Evolutionary conservation across 225 moss, liverwort and hornwort genomes (phyloP).

Genomic region (Polytrichum formosum): DNA sequence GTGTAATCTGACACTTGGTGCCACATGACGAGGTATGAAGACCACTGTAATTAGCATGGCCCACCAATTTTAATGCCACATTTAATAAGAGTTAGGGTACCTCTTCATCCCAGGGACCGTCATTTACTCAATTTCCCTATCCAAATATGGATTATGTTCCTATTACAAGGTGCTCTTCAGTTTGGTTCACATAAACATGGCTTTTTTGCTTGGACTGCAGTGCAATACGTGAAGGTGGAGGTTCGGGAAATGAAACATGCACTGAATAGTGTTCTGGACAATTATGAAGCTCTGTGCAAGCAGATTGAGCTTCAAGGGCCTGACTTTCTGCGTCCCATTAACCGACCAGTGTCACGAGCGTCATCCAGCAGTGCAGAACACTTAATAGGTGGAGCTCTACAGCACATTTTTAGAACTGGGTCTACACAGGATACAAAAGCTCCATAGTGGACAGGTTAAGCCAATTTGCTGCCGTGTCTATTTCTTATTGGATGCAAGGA

Average conservation of each 20-base stretch:
- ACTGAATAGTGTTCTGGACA: conserved; percentile 52
- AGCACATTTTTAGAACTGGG: conserved; percentile 44
- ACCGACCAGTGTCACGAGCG: conserved; percentile 22
- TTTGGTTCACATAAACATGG: neutral
- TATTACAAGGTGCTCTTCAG: neutral
- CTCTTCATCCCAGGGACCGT: no score
- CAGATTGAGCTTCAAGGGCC: conserved; percentile 60
- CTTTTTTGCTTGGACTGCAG: conserved; percentile 31
- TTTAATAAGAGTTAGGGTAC: no score
- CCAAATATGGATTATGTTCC: no score
- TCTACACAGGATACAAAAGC: conserved; percentile 27
- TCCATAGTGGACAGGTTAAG: neutral
- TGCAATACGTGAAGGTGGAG: conserved; percentile 72
- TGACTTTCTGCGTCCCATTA: conserved; percentile 26
- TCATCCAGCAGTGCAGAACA: conserved; percentile 30
- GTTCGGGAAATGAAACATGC: conserved; percentile 71
- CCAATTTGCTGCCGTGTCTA: no score
- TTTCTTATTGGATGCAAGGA: no score
- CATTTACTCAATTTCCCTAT: no score
- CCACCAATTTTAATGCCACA: no score
- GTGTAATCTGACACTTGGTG: no score
- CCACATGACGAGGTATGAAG: no score
- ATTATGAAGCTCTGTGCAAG: conserved; percentile 63
- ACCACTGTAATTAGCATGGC: no score
- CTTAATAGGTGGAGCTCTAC: conserved; percentile 42